Evolutionary conservation across 1,284 basidiomycete species (phyloP).

Genomic region (Cryptococcus sp.): DNA sequence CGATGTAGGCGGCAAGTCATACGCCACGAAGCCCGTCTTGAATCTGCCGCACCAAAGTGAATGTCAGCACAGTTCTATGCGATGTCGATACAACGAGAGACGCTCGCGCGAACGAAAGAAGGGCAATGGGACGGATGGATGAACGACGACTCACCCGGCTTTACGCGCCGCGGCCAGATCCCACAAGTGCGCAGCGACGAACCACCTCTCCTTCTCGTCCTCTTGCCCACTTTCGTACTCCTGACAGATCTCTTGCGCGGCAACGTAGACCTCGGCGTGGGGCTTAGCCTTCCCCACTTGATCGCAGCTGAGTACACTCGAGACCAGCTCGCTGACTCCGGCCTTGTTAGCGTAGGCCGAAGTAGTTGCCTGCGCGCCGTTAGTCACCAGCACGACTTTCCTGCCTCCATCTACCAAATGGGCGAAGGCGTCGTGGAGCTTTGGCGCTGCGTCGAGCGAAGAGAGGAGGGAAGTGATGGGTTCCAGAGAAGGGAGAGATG

Average conservation of each 20-base stretch:
- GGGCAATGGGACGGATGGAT: background rate
- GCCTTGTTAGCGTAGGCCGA: conserved; percentile 22
- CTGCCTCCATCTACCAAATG: conserved; percentile 4
- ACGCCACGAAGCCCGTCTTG: conserved; percentile 25
- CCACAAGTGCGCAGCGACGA: conserved; percentile 34
- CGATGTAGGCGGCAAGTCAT: conserved; percentile 17
- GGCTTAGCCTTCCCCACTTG: conserved; percentile 28
- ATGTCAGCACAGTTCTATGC: background rate
- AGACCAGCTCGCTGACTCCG: conserved; percentile 15
- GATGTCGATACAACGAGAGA: no score
- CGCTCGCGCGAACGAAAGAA: background rate
- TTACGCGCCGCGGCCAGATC: conserved; percentile 29
- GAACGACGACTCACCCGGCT: conserved; percentile 22
- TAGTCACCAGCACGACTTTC: conserved; percentile 26
- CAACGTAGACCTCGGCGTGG: conserved; percentile 23
- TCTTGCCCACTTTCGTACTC: conserved; percentile 8
- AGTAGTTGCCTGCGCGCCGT: conserved; percentile 27
- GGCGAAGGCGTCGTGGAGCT: conserved; percentile 12
- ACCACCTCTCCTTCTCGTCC: conserved; percentile 23
- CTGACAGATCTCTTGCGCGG: conserved; percentile 15
- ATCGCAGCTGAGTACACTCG: conserved; percentile 28
- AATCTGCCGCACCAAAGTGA: conserved; percentile 14
- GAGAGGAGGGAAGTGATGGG: conserved; percentile 17
- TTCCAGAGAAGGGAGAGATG: conserved; percentile 13
- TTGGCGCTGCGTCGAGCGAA: conserved; percentile 17